Percentiles rank a stretch among this genome's conserved stretches.
Evolutionary conservation across 257 asterid species (phyloP).

Genomic region (Echium plantagineum): DNA sequence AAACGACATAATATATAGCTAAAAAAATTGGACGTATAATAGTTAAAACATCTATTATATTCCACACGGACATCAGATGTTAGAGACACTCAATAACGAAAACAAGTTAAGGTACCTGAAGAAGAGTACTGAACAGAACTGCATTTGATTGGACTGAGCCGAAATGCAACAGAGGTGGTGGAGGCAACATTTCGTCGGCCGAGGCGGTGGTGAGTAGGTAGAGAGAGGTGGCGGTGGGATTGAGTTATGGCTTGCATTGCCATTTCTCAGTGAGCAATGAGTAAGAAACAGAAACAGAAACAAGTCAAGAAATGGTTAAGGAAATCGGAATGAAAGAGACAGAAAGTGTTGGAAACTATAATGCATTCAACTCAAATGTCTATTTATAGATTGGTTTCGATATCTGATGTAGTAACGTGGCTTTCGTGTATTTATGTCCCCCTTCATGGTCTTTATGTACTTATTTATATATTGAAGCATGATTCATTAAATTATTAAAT

Average conservation of each 20-base stretch:
- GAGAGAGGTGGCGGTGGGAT: constrained; percentile 12
- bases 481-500: too few species aligned
- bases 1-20: too few species aligned
- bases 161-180: constrained; percentile 16
- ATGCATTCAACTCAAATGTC: too few species aligned
- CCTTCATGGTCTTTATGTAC: too few species aligned
- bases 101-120: constrained; percentile 20
- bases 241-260: constrained; percentile 1
- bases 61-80: too few species aligned
- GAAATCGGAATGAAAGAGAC: background rate
- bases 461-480: too few species aligned
- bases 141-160: constrained; percentile 27
- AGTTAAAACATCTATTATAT: too few species aligned
- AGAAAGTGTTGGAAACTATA: background rate
- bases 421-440: too few species aligned
- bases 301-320: constrained; percentile 33
- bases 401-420: too few species aligned
- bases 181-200: constrained; percentile 12
- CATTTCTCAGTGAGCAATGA: background rate
- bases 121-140: constrained; percentile 23
- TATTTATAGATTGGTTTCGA: too few species aligned
- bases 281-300: constrained; percentile 28
- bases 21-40: too few species aligned
- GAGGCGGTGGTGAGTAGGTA: constrained; percentile 15
- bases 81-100: background rate